Base-by-base conservation (phyloP, 2,329 filamentous ascomycete genomes). In the Colletotrichum nymphaeae region DNA sequence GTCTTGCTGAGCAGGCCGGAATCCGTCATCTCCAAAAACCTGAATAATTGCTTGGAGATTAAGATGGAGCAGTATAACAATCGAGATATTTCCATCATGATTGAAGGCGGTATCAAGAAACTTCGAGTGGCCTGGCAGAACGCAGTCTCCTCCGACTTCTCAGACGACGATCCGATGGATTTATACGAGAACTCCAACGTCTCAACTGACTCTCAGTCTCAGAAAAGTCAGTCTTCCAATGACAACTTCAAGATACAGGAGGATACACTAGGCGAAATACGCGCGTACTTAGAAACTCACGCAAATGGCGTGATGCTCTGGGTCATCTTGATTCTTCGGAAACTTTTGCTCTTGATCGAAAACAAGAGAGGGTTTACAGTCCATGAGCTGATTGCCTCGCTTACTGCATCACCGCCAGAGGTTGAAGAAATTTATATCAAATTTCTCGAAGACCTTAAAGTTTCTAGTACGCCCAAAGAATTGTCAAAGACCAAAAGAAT, bases 351-450 rank as follows among this genome's bases (percentile, higher is more conserved):
- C 42, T n/a, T 46, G 7, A 46, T 46, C 3, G 42, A 46, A 1
- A 0, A n/a, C 2, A 3, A 46, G 16, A 46, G 0, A n/a, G 0
- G 1, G 16, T 46, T 46, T 46, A 4, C 42, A n/a, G 1, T 1
- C 7, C 42, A 46, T 6, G 5, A n/a, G 1, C 0, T n/a, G 42
- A n/a, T 46, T 0, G 19, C 1, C 42, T 46, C 42, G 16, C 42
- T 46, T 46, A 8, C 1, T 46, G 19, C 42, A n/a, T 46, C 42
- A 1, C 42, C 19, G 3, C 16, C 42, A n/a, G 19, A 19, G 42
- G 19, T 46, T 46, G 42, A 46, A 46, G 42, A 46, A 46, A 0
- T 46, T 0, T 46, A 46, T 0, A 19, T 46, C 1, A 19, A 2
- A 19, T 46, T 46, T 19, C 42, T 46, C 7, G 42, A n/a, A 8